Percentiles rank a stretch among this genome's conserved stretches.
phyloP scores from a whole-genome alignment of 108 stramenopile species.

The Tribonema minus region DNA sequence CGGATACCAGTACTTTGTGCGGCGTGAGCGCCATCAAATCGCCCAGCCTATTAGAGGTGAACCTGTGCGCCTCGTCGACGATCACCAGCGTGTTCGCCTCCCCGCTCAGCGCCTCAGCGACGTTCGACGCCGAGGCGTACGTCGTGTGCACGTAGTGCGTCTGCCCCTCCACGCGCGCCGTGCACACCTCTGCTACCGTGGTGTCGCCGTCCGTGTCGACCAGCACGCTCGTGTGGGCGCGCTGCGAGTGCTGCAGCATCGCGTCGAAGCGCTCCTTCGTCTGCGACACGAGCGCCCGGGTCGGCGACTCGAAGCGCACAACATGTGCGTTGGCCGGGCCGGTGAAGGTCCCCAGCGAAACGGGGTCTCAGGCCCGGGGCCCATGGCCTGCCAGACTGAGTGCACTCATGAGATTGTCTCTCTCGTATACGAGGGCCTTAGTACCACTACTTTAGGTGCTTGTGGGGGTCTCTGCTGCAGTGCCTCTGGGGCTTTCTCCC shows the following conservation, averaged over 20 bases:
- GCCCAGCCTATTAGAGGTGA: neutral
- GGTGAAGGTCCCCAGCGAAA: too few relatives aligned
- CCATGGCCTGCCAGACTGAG: too few relatives aligned
- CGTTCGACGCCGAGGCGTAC: neutral
- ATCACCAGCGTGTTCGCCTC: neutral
- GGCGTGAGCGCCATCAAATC: neutral
- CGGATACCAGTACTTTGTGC: neutral
- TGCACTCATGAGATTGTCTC: too few relatives aligned
- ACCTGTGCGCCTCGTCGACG: neutral
- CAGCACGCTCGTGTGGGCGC: neutral
- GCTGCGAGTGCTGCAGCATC: neutral
- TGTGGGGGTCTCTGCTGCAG: too few relatives aligned
- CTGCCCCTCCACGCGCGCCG: neutral
- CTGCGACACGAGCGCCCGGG: neutral
- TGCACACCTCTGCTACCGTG: neutral
- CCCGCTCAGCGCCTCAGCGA: neutral
- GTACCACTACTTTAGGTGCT: too few relatives aligned
- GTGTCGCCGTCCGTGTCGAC: neutral
- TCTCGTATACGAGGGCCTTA: too few relatives aligned
- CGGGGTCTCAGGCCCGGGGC: too few relatives aligned
- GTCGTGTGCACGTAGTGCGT: neutral
- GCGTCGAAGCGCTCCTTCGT: neutral
- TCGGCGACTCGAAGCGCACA: neutral
- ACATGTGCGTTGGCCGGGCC: too few relatives aligned
- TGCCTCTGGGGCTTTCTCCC: too few relatives aligned